Base-by-base conservation (phyloP, 805 yeast species). In the Metschnikowia aberdeeniae region DNA sequence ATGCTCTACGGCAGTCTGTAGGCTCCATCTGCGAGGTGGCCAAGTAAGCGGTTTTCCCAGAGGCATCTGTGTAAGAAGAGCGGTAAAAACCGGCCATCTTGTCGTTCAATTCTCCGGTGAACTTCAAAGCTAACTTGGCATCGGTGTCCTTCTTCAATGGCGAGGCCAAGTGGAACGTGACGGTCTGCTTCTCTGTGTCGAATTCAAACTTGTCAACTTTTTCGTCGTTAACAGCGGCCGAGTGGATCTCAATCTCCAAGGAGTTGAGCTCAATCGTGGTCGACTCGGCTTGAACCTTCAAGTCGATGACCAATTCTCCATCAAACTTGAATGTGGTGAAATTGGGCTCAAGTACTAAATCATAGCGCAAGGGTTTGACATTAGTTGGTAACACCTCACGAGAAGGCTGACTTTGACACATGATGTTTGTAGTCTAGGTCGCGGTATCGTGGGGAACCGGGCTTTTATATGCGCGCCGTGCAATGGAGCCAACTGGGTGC, bases 1-100 rank as follows among this genome's bases (percentile, higher is more conserved):
- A 86, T 8, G 93, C 93, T 57, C 89, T 77, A 57, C 95, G 80
- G 55, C 92, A 87, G 60, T 86, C 93, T 17, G 92, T 84, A 20
- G 95, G 82, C 68, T 86, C 95, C 80, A 86, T 82, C 66, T 86
- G 95, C 36, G 95, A 85, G 37, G 90, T 82, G 36, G 89, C 87
- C 76, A 86, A 73, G 62, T 83, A 82, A 58, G 81, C 82, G 33
- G 80, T 81, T 47, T 73, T 72, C 19, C 88, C 86, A 51, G 83
- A 74, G 48, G 75, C 73, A 51, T 73, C 73, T 19, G 43, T 40
- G 63, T 85, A 85, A 34, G 80, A 68, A 14, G 89, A 82, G 57
- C 86, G 75, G 71, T 86, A 86, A 67, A 86, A 86, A 38, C 92
- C 92, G 44, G 87, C 86, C 92, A 86, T 85, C 59, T 84, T 80